Percentiles rank a stretch among this genome's conserved stretches.
Evolutionary conservation across 805 yeast species (phyloP).

Genomic region (Ogataea pini): DNA sequence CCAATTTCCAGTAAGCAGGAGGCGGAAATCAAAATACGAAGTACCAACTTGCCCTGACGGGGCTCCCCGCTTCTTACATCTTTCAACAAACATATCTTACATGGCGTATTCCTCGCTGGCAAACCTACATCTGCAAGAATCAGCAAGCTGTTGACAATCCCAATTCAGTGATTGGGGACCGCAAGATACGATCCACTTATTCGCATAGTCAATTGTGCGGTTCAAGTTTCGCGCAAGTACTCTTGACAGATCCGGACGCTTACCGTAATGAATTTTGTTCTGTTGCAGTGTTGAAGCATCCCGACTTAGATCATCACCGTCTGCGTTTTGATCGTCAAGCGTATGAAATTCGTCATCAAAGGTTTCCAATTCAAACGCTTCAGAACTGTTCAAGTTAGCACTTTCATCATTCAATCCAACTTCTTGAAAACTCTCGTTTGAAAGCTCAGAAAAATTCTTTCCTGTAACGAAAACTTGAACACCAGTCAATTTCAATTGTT

Average conservation of each 20-base stretch:
- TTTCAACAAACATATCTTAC: constrained; percentile 15
- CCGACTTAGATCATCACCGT: background rate
- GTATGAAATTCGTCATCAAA: constrained; percentile 25
- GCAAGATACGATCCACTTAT: constrained; percentile 58
- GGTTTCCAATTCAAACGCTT: constrained; percentile 31
- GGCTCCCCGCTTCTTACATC: background rate
- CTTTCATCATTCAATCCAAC: constrained; percentile 2
- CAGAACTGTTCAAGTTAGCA: constrained; percentile 3
- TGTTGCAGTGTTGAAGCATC: background rate
- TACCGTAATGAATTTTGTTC: constrained; percentile 32
- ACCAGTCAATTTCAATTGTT: constrained; percentile 38
- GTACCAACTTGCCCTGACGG: too few species aligned
- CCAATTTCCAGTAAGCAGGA: too few species aligned
- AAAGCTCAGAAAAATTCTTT: background rate
- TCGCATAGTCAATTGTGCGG: constrained; percentile 36
- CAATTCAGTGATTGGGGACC: constrained; percentile 51
- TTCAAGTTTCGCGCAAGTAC: constrained; percentile 33
- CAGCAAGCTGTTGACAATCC: constrained; percentile 43
- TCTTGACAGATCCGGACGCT: constrained; percentile 45
- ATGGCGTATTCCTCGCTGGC: constrained; percentile 47
- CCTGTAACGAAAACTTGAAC: constrained; percentile 43
- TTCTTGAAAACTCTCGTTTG: constrained; percentile 10
- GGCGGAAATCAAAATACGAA: too few species aligned
- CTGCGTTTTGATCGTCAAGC: constrained; percentile 10
- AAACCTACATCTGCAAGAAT: constrained; percentile 36